Evolutionary conservation across 352 stramenopile genomes (phyloP), one percentile per base, ranked within the genome.

Genomic region (Pythium scleroteichum): DNA sequence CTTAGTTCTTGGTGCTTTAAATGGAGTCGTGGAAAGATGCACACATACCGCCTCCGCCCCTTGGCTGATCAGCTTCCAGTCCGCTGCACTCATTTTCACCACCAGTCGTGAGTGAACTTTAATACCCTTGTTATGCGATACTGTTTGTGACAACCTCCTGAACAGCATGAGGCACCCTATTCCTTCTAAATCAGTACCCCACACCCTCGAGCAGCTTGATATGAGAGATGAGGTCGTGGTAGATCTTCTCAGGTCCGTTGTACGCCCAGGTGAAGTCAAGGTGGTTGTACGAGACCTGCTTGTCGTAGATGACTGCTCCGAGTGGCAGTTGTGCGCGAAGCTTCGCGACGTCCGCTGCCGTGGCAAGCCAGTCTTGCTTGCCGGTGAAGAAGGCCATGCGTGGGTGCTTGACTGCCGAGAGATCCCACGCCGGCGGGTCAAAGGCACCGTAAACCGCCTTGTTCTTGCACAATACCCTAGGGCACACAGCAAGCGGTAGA

Each of bases 21-120:
- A 35, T 10, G 5, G 29, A 35, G 10, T 35, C 10, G 29, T 10
- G 29, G 29, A 35, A 35, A 10, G 29, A 2, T 55, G 13, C 29
- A 61, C 50, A 60, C 75, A 41, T 51, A 91, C 82, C 67, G 84
- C 84, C 69, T 93, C 84, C n/a, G 84, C 84, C 67, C 84, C 84
- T 45, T 93, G 84, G 62, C 76, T 87, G 61, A 93, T 79, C 60
- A 93, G 71, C 67, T 72, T 74, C 81, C 78, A 92, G 27, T 73
- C 67, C 27, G 62, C 66, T 45, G 68, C 62, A 52, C 56, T 73
- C 73, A 81, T 82, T 16, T 29, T 63, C 23, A 33, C 39, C 17
- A 23, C 23, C 5, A 14, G 7, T n/a, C n/a, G n/a, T n/a, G n/a
- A n/a, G n/a, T n/a, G 29, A 35, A 35, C 29, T 35, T 10, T 35